Base-by-base conservation (phyloP, 2,329 filamentous ascomycete genomes). In the Diplocarpon mali region DNA sequence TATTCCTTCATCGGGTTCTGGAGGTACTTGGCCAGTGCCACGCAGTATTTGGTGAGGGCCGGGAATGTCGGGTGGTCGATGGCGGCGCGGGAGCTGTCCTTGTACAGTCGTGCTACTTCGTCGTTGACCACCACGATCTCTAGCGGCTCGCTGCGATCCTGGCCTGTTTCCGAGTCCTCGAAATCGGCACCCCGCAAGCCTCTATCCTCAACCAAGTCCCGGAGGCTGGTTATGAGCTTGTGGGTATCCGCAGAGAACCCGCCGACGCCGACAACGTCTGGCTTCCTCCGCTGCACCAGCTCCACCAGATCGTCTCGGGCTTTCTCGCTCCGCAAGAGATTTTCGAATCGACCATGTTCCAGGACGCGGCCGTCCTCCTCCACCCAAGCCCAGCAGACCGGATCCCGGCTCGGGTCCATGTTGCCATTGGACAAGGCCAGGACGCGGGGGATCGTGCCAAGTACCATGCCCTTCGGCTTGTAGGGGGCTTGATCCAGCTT, bases 1-100 rank as follows among this genome's bases (percentile, higher is more conserved):
- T 98, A 98, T 62, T 98, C 89, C 66, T 94, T 92, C 67, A 98
- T 76, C 1, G 92, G 92, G 58, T 90, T 93, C 64, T 98, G 92
- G 64, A 98, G 73, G 63, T 96, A 98, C 50, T 83, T 82, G 15
- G 85, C 90, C 32, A 98, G 68, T 24, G 81, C 89, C 53, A 95
- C 80, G 62, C 89, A 95, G 66, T 98, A 98, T 57, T 87, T 78
- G 1, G 83, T 85, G 41, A 95, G 70, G 6, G 86, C 78, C 42
- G 78, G 76, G 27, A 94, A 72, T 11, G 80, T 81, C 5, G 92
- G 88, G 60, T 95, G 86, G 51, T 96, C 90, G 10, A 75, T 69
- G 39, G 76, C 70, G 10, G 85, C 89, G 35, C 89, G 79, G 12
- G 81, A 76, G 61, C 88, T 95, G 57, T 88, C 86, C 65, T 95